Conservation (phyloP, 257 asterid species). For the Ocimum tenuiflorum region DNA sequence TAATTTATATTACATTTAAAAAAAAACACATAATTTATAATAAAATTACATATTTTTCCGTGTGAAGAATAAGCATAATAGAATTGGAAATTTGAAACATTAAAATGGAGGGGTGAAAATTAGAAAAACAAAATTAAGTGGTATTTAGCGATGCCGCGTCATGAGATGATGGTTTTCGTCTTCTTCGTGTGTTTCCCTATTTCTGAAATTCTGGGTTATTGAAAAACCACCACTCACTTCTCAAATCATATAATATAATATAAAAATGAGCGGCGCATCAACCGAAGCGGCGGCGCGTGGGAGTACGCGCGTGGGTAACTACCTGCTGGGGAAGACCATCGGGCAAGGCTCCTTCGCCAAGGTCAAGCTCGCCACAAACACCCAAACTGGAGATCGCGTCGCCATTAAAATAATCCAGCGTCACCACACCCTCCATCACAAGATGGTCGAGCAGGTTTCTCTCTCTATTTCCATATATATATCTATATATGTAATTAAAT, state of each 20-base stretch:
- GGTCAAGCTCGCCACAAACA: conserved; percentile 57
- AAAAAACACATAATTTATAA: too few relatives aligned
- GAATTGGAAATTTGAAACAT: too few relatives aligned
- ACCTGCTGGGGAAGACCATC: conserved; percentile 66
- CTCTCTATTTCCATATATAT: background rate
- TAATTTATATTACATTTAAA: too few relatives aligned
- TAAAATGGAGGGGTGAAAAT: too few relatives aligned
- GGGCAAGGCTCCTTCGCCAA: conserved; percentile 78
- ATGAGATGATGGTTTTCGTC: background rate
- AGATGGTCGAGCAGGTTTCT: conserved; percentile 63
- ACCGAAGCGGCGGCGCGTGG: background rate
- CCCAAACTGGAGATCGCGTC: conserved; percentile 40
- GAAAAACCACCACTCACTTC: too few relatives aligned
- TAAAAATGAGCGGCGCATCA: conserved; percentile 32
- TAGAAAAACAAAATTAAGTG: background rate
- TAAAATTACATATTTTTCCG: too few relatives aligned
- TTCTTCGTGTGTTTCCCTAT: too few relatives aligned
- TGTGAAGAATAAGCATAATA: too few relatives aligned
- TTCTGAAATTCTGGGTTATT: too few relatives aligned
- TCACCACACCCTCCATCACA: conserved; percentile 51
- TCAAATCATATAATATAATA: too few relatives aligned
- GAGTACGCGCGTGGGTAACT: conserved; percentile 59
- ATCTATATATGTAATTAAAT: background rate
- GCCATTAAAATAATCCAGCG: conserved; percentile 80
- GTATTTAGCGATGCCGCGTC: background rate